Evolutionary conservation across 371 early-diverging fungal species (phyloP), one percentile per base, ranked within the genome.

Genomic region (Amoeboaphelidium occidentale): DNA sequence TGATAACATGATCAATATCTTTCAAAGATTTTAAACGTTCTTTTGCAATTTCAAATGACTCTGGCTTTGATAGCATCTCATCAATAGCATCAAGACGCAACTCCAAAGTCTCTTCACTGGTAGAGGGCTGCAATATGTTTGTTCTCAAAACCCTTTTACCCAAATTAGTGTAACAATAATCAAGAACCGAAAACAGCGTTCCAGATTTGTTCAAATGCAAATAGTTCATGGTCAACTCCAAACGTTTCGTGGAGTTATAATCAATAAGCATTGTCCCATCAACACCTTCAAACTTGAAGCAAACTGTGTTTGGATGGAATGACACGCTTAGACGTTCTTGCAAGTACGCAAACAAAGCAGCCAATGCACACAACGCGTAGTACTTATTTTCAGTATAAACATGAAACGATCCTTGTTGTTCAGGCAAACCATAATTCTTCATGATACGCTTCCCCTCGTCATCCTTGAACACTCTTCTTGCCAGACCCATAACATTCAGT

Each of bases 101-200:
- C 17, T 57, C 24, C 43, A 24, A 26, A n/a, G 23, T 17, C 17
- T 42, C 42, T 49, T 51, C 55, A 57, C 66, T 67, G 23, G 44
- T 50, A 26, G 66, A 55, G 0, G 86, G 86, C 47, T 81, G 81
- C 6, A 86, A 52, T 20, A 84, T 69, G 51, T 72, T 81, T 27
- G 66, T 70, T 2, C 80, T 70, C 41, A 86, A 65, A 2, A 81
- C 53, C 1, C 82, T 2, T 4, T 25, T 25, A 4, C 51, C 51
- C 42, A 50, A 46, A 17, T 45, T 50, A 22, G 51, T 50, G n/a
- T 25, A 21, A 20, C n/a, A 21, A 45, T 22, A 26, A 3, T 42
- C 41, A 13, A 50, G 17, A 26, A 24, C 25, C 4, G n/a, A 23
- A 23, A 23, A 44, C 10, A 50, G 3, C 3, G 22, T 23, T 14